Conservation (phyloP, 2,329 filamentous ascomycete genomes). For the Calonectria henricotiae region DNA sequence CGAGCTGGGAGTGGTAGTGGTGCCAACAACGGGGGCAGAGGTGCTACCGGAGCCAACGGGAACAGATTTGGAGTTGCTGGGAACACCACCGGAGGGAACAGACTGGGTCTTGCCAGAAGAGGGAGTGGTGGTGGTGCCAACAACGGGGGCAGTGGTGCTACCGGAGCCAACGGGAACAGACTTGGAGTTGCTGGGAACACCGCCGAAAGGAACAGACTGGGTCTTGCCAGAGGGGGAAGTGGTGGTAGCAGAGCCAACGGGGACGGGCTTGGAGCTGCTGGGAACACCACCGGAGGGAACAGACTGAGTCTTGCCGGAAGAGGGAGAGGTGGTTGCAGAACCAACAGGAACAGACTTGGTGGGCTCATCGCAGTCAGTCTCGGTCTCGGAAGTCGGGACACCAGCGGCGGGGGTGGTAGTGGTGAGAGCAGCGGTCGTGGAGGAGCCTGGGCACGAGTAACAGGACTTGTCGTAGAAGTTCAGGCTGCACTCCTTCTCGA, state of each 20-base stretch:
- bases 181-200: constrained; percentile 22
- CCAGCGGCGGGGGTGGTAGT: constrained; percentile 24
- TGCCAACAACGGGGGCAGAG: constrained; percentile 30
- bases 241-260: constrained; percentile 32
- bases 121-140: background rate
- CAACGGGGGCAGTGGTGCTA: constrained; percentile 28
- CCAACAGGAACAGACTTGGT: background rate
- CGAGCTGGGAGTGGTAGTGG: constrained; percentile 12
- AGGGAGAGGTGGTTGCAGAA: background rate
- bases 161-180: constrained; percentile 22
- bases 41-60: constrained; percentile 29
- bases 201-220: constrained; percentile 1
- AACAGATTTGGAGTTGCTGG: background rate
- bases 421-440: constrained; percentile 2
- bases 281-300: background rate
- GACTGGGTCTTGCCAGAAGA: background rate
- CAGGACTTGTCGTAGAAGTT: constrained; percentile 15
- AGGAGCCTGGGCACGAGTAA: background rate
- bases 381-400: constrained; percentile 21
- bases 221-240: constrained; percentile 29
- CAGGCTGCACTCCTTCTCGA: background rate
- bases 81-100: background rate
- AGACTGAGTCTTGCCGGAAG: background rate
- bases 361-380: background rate
- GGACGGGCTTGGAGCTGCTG: background rate